Percentiles rank a stretch among this genome's conserved stretches.
Conservation (phyloP, 345 rosid species). For the Corymbia maculata region DNA sequence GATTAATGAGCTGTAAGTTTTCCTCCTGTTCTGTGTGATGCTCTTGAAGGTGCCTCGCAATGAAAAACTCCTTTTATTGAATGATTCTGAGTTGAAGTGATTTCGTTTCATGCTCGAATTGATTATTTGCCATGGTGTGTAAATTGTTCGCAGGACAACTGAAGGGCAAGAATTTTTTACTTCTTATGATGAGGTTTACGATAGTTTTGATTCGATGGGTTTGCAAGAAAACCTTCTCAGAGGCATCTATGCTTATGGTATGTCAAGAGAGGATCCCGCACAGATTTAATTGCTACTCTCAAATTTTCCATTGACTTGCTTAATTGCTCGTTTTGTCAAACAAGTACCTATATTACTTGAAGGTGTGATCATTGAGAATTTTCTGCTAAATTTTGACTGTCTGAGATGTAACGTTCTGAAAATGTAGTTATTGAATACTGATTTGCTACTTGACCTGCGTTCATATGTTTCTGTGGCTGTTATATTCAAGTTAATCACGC, state of each 20-base stretch:
- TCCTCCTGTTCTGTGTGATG: neutral
- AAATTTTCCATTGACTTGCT: neutral
- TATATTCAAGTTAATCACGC: neutral
- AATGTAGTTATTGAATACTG: neutral
- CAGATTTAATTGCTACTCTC: neutral
- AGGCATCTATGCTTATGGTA: conserved; percentile 95
- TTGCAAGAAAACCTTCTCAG: conserved; percentile 72
- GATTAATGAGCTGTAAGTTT: conserved; percentile 72
- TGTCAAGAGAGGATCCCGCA: neutral
- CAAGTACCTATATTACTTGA: neutral
- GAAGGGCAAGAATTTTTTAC: conserved; percentile 72
- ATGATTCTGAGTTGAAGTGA: neutral
- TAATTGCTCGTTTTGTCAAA: neutral
- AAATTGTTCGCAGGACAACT: conserved; percentile 19
- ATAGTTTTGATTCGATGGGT: conserved; percentile 83
- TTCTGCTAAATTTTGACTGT: neutral
- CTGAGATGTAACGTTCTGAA: neutral
- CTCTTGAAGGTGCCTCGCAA: neutral
- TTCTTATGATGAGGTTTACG: conserved; percentile 69
- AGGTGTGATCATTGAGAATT: neutral
- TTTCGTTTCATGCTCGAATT: neutral
- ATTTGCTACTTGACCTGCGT: neutral
- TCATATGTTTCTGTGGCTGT: no score
- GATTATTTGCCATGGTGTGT: neutral
- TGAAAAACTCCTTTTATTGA: neutral